A percentile compares a stretch with the other conserved stretches of the same genome.
Conservation (phyloP, 2,329 filamentous ascomycete genomes). For the Talaromyces sp. region DNA sequence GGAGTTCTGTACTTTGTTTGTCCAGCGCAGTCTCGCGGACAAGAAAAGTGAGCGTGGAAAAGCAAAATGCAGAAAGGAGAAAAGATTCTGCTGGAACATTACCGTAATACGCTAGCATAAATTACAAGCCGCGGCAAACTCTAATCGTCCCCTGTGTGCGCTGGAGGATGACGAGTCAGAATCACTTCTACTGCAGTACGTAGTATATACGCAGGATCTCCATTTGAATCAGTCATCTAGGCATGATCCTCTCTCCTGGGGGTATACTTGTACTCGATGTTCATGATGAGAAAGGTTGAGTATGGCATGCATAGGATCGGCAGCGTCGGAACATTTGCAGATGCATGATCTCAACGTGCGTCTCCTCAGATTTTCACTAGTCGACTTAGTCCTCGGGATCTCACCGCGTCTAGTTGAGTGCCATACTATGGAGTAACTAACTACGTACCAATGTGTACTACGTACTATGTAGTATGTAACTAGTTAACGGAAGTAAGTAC, state of each 20-base stretch:
- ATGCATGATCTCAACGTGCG: slow-evolving; percentile 3
- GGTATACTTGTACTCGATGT: not conserved
- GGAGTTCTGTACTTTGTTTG: no score
- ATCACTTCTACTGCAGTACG: no score
- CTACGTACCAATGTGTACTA: not conserved
- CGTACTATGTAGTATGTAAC: no score
- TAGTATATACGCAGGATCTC: no score
- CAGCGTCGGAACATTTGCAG: not conserved
- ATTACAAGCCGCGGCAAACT: slow-evolving; percentile 1
- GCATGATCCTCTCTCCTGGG: no score
- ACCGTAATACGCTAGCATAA: not conserved
- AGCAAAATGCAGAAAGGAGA: not conserved
- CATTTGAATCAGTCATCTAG: no score
- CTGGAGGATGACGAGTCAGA: not conserved
- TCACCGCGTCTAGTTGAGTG: no score
- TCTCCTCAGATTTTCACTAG: not conserved
- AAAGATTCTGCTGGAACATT: not conserved
- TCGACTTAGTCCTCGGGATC: no score
- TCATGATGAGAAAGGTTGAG: not conserved
- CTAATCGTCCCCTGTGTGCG: not conserved
- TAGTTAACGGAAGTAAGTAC: no score
- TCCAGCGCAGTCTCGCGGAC: not conserved
- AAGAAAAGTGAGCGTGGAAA: no score
- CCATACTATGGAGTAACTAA: no score
- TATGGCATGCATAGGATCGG: not conserved